Base-by-base conservation (phyloP, 257 asterid species). In the Ballota nigra region DNA sequence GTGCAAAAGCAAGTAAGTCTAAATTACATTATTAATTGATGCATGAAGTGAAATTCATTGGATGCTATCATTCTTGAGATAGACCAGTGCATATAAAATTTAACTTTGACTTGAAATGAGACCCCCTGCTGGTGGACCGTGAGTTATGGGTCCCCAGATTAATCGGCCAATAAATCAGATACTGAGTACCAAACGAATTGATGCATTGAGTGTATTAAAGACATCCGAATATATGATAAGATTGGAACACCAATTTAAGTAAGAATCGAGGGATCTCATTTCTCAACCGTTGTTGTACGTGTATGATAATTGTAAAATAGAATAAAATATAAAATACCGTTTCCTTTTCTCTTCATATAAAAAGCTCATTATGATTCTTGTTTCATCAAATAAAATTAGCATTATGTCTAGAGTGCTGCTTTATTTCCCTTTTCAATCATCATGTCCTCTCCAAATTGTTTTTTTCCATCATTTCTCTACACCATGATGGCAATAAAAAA, bases 391-490 rank as follows among this genome's bases (percentile, higher is more conserved):
- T 69, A 53, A 75, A 53, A 47, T 74, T 63, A 53, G 75, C 80
- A 78, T 81, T 78, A 78, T 76, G 77, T 68, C 57, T 49, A 12
- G 68, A 56, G 52, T 31, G 36, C n/a, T 64, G 52, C 75, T 70
- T 74, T 77, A 15, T 64, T 15, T 23, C 41, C 40, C 20, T 66
- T 81, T 66, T 26, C 53, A 63, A 75, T 70, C 18, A 74, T 70
- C 22, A 26, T 75, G 83, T 75, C 75, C 40, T 38, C 57, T 47
- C 71, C 7, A 66, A 45, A 24, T 79, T 63, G 33, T 67, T 53
- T 62, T 31, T 79, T 60, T 66, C 53, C 65, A 70, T 66, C 69
- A 75, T 71, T 75, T 59, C 79, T 63, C 73, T 51, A 8, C 28
- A 66, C 70, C 70, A 13, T 36, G 28, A 59, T 77, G 78, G 11